Base-by-base conservation (phyloP, 805 yeast species). In the Kuraishia molischiana region DNA sequence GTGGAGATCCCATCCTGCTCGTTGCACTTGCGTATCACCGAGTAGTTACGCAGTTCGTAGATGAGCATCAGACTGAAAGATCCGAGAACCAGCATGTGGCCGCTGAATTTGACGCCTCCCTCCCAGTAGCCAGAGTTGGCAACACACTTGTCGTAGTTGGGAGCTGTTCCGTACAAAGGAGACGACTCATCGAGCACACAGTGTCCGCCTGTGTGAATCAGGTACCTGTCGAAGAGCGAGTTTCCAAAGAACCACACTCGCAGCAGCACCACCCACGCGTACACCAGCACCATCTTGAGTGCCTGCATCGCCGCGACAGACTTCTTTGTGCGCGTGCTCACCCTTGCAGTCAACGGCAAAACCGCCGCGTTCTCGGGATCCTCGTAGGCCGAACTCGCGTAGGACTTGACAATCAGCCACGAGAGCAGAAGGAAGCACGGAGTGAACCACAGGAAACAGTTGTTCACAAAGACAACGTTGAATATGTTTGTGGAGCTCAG, bases 71-170 rank as follows among this genome's bases (percentile, higher is more conserved):
- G 39, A 15, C 61, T 46, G 38, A 62, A 57, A 10, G 65, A 56
- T 4, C 60, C 40, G 10, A 67, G 33, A 4, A 67, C 49, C 35
- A 61, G 52, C 28, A 58, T 51, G 42, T 69, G 75, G 5, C 74
- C 72, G 14, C 71, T 64, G 11, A 58, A 37, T 41, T 67, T 71
- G 19, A 58, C 58, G 5, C 68, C 68, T 11, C 61, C 58, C 2
- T 52, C 40, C 66, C 70, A 67, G 15, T 34, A 24, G 19, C 50
- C 56, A 10, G 38, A 45, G 2, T 44, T 51, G 19, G 44, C 32
- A 8, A 34, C 41, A 32, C 45, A 42, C 9, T 13, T 19, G 5
- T 29, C 15, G 21, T 38, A 40, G n/a, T 20, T 24, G 4, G 31
- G 31, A 28, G 17, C 6, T 6, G 31, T 28, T 11, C 31, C 31